Evolutionary conservation across 495 filamentous ascomycete genomes (phyloP).

Genomic region (Wilcoxina mikolae): DNA sequence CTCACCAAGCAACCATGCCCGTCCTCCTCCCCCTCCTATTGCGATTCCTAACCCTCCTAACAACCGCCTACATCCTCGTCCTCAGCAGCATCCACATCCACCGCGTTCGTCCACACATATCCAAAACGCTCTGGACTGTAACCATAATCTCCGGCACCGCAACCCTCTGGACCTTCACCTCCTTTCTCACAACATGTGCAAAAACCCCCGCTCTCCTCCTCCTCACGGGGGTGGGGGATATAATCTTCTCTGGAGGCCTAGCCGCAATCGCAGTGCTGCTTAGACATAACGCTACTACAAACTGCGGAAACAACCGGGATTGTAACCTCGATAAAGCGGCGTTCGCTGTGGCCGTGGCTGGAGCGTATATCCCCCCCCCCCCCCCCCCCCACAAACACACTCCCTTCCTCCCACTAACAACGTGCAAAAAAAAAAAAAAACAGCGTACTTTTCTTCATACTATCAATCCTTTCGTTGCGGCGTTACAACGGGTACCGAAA

Average conservation of each 20-base stretch:
- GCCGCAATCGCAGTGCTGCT: background rate
- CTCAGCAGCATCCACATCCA: background rate
- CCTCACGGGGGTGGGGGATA: background rate
- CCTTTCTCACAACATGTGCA: background rate
- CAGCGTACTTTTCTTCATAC: background rate
- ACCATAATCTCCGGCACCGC: background rate
- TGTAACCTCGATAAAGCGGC: constrained; percentile 2
- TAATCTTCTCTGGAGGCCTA: background rate
- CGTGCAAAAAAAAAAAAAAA: background rate
- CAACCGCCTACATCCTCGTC: background rate
- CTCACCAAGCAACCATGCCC: background rate
- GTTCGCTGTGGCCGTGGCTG: background rate
- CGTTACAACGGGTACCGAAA: background rate
- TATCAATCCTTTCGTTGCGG: background rate
- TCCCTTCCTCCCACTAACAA: background rate
- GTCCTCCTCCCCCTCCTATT: background rate
- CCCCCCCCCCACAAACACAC: background rate
- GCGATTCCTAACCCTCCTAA: background rate
- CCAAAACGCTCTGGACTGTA: background rate
- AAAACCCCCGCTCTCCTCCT: background rate
- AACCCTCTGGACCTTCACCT: background rate
- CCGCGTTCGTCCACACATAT: background rate
- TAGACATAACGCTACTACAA: background rate
- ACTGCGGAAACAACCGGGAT: background rate
- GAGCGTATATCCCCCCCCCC: background rate